Evolutionary conservation across 345 rosid genomes (phyloP), one percentile per base, ranked within the genome.

Genomic region (thale cress (Arabidopsis thaliana)): DNA sequence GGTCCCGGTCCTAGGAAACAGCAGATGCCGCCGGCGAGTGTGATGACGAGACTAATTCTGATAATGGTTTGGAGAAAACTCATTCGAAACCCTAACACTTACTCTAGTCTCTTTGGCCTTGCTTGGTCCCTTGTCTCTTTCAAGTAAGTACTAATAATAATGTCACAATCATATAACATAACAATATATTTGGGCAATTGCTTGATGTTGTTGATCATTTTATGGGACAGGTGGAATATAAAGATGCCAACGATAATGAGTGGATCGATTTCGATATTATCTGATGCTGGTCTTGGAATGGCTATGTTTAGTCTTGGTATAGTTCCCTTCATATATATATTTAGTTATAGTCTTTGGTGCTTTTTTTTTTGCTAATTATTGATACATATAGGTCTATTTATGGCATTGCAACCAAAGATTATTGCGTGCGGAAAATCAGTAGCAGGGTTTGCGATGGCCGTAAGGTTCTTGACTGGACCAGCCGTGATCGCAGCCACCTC

Each of bases 301-400:
- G 96, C 96, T 44, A 88, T 90, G 93, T 90, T 90, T 79, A 90
- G 93, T 81, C 85, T 90, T 61, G 93, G 96, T 87, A 87, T 12
- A 45, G 9, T 49, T 72, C 56, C 4, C 20, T 40, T 58, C 55
- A 22, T 48, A 36, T 28, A 4, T 30, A 53, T 13, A 33, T 6
- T 1, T 30, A 46, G 23, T 57, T 14, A n/a, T 32, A 32, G 25
- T n/a, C 41, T 58, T 8, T 33, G 24, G 6, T 22, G 8, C 30
- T 28, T n/a, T 45, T 9, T 9, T 36, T 55, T 45, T 13, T 70
- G 7, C 45, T 70, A 22, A 70, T 13, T 12, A 28, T 9, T 42
- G 28, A 63, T 38, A 40, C 10, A 38, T 7, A 70, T 77, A 89
- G 96, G 93, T 23, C 82, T 88, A 25, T 90, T 90, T 84, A 90